Conservation (phyloP, 2,329 filamentous ascomycete genomes). For the Botryotinia convoluta region DNA sequence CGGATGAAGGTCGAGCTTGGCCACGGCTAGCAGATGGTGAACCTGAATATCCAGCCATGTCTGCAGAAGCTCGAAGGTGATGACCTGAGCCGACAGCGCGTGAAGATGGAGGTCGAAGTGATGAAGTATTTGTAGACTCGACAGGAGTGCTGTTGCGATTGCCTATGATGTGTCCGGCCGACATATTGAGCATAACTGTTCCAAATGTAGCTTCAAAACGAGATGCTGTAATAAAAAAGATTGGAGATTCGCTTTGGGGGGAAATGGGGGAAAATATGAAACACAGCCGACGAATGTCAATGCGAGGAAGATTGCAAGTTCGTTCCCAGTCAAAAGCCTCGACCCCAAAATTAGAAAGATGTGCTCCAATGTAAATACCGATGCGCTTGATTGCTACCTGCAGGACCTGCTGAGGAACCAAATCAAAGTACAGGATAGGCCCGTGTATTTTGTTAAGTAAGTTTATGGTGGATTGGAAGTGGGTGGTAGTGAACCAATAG, state of each 20-base stretch:
- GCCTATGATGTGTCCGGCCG: conserved; percentile 55
- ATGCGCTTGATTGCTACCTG: conserved; percentile 29
- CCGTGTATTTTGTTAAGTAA: conserved; percentile 12
- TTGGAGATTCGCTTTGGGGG: conserved; percentile 14
- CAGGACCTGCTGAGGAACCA: conserved; percentile 25
- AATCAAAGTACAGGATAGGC: conserved; percentile 14
- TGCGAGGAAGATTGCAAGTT: conserved; percentile 29
- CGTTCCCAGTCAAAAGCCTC: conserved; percentile 22
- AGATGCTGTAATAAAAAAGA: conserved; percentile 17
- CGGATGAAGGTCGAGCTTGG: conserved; percentile 89
- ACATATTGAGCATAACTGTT: conserved; percentile 49
- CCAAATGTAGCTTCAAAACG: neutral
- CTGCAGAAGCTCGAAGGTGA: conserved; percentile 89
- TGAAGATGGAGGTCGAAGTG: conserved; percentile 78
- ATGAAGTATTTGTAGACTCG: conserved; percentile 77
- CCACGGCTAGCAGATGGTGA: conserved; percentile 59
- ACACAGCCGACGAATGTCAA: conserved; percentile 20
- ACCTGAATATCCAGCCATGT: conserved; percentile 80
- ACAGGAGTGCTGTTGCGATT: conserved; percentile 94
- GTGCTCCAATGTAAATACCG: conserved; percentile 28
- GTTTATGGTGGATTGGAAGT: neutral
- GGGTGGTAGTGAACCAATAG: neutral
- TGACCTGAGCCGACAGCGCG: conserved; percentile 75
- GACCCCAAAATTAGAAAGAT: conserved; percentile 29
- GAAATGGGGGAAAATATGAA: conserved; percentile 15